A percentile compares a stretch with the other conserved stretches of the same genome.
phyloP scores from a whole-genome alignment of 1,139 yeast species.

The Sugiyamaella grinbergsii region DNA sequence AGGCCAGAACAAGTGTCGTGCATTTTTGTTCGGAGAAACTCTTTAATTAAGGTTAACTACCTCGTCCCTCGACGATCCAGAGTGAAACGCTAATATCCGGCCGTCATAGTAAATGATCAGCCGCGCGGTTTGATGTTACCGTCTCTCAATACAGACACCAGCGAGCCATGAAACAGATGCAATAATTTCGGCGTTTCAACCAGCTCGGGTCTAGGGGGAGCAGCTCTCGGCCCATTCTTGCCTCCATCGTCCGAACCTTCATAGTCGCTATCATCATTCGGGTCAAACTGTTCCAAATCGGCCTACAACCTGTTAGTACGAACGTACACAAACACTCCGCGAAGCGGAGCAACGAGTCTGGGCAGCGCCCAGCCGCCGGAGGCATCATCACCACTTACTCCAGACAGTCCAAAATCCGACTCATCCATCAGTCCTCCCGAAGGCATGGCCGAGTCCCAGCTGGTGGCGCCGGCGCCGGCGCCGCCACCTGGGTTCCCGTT shows the following conservation, averaged over 20 bases:
- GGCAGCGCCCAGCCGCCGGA: conserved; percentile 13
- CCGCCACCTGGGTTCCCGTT: no score
- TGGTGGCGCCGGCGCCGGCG: conserved; percentile 5
- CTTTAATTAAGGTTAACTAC: no score
- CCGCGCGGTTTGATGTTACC: conserved; percentile 4
- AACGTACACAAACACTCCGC: background rate
- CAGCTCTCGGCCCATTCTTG: conserved; percentile 23
- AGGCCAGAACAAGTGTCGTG: no score
- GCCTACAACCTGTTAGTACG: conserved; percentile 56
- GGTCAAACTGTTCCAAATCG: conserved; percentile 42
- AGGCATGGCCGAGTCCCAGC: conserved; percentile 40
- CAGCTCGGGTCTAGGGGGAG: conserved; percentile 38
- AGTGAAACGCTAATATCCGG: no score
- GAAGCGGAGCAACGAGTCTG: conserved; percentile 2
- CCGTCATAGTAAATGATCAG: background rate
- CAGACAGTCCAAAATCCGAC: conserved; percentile 60
- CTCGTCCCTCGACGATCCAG: no score
- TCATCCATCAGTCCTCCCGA: conserved; percentile 48
- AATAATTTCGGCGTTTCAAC: conserved; percentile 37
- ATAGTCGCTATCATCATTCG: conserved; percentile 41
- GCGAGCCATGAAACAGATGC: conserved; percentile 31
- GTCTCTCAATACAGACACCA: conserved; percentile 24
- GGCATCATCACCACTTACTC: conserved; percentile 32
- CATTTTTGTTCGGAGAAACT: no score
- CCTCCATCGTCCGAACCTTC: conserved; percentile 38